These are phyloP conservation scores for Taiozyma sp. DNA, from an alignment of 1,139 yeast species.

Conservation along the genomic window DNA sequence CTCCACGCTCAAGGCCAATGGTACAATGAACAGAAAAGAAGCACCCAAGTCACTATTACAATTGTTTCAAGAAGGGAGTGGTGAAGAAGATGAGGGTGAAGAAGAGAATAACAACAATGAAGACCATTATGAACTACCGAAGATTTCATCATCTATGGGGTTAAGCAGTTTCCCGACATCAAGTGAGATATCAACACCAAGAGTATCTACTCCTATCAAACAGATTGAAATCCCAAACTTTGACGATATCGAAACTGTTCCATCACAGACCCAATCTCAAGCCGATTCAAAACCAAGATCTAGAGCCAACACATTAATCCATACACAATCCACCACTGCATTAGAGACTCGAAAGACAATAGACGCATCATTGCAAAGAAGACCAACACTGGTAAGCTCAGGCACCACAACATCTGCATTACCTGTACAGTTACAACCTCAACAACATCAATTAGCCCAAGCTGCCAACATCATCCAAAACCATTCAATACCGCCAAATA, in stretches of 20 bases:
- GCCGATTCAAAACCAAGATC: constrained; percentile 27
- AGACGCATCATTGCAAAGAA: constrained; percentile 20
- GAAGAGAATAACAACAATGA: constrained; percentile 5
- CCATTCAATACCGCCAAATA: constrained; percentile 8
- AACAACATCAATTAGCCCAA: constrained; percentile 2
- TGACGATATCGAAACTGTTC: constrained; percentile 25
- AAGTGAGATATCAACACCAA: constrained; percentile 8
- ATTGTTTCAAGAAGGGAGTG: constrained; percentile 51
- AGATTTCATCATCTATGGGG: constrained; percentile 30
- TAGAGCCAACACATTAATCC: constrained; percentile 45
- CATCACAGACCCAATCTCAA: constrained; percentile 20
- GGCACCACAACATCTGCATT: constrained; percentile 2
- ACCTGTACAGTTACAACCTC: constrained; percentile 5
- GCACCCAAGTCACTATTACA: constrained; percentile 71
- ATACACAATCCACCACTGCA: constrained; percentile 45
- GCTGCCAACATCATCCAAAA: constrained; percentile 1
- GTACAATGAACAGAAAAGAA: constrained; percentile 31
- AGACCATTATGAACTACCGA: constrained; percentile 17
- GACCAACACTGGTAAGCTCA: constrained; percentile 17
- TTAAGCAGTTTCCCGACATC: constrained; percentile 37
- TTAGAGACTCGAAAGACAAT: constrained; percentile 33
- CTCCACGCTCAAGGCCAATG: constrained; percentile 24
- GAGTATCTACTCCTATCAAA: constrained; percentile 37
- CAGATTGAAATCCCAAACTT: constrained; percentile 57
- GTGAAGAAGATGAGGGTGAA: constrained; percentile 22